Evolutionary conservation across 768 basidiomycete species (phyloP).

Genomic region (Macrolepiota albuminosa): DNA sequence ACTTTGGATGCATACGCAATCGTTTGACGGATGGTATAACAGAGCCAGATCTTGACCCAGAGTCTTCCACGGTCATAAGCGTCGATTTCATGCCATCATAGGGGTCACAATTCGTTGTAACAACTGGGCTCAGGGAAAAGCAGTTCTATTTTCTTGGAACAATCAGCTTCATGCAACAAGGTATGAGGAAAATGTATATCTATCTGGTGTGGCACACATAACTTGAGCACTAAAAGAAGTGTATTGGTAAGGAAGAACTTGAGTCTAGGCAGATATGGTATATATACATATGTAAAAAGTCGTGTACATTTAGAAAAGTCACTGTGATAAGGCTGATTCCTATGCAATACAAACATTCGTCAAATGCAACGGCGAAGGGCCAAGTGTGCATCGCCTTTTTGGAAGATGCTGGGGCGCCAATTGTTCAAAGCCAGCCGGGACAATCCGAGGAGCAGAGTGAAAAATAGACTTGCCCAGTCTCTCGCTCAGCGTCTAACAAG

Average conservation of each 20-base stretch:
- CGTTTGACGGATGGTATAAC: background rate
- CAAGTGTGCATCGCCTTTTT: too few species aligned
- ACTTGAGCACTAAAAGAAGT: background rate
- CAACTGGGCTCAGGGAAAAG: background rate
- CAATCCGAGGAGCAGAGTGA: background rate
- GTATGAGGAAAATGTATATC: background rate
- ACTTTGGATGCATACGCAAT: background rate
- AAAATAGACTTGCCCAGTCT: too few species aligned
- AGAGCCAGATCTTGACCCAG: conserved; percentile 9
- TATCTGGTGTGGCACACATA: background rate
- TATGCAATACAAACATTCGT: too few species aligned
- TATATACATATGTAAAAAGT: too few species aligned
- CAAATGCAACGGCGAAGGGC: too few species aligned
- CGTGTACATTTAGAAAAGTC: background rate
- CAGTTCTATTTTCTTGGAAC: background rate
- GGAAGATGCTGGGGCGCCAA: too few species aligned
- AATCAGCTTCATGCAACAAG: background rate
- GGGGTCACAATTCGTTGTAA: background rate
- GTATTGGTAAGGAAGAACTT: background rate
- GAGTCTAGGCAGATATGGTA: too few species aligned
- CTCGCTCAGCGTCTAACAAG: too few species aligned
- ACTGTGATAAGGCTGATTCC: too few species aligned
- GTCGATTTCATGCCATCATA: conserved; percentile 11
- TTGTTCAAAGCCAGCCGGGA: background rate
- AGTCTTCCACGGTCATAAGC: conserved; percentile 12